These are phyloP conservation scores for Diacronema lutheri DNA, from an alignment of 78 protist genomes.

Conservation along the genomic window DNA sequence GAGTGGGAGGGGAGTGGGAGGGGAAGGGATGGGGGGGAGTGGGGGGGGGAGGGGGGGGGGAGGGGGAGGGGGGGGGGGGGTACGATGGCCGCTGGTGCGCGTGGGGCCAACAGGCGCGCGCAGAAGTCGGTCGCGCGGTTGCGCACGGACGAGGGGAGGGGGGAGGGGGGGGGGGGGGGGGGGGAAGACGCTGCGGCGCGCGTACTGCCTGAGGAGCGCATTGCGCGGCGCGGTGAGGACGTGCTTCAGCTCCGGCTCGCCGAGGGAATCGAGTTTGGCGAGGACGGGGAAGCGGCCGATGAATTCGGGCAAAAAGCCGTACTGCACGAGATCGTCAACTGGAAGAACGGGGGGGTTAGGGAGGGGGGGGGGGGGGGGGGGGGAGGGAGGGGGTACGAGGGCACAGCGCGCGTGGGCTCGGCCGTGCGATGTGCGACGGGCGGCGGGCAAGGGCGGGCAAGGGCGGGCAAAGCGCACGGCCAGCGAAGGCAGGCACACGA, in stretches of 20 bases:
- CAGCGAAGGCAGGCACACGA: too few relatives aligned
- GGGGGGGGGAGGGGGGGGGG: too few relatives aligned
- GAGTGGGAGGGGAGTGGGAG: too few relatives aligned
- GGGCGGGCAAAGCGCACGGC: too few relatives aligned
- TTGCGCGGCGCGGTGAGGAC: conserved; percentile 49
- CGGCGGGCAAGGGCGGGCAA: too few relatives aligned
- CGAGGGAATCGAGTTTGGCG: not conserved
- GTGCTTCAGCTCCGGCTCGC: conserved; percentile 5
- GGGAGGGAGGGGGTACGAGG: too few relatives aligned
- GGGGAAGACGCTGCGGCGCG: not conserved
- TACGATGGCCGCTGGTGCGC: not conserved
- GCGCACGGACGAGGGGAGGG: not conserved
- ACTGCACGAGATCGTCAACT: not conserved
- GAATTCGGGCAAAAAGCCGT: conserved; percentile 61
- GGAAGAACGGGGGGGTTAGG: too few relatives aligned
- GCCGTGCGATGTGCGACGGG: too few relatives aligned
- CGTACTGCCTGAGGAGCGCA: conserved; percentile 44
- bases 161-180: not conserved
- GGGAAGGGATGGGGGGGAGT: too few relatives aligned
- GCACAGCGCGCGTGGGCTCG: too few relatives aligned
- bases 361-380: too few relatives aligned
- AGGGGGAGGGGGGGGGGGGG: too few relatives aligned
- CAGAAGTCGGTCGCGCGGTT: not conserved
- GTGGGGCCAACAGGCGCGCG: conserved; percentile 36
- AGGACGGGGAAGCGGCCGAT: conserved; percentile 52